Evolutionary conservation across 768 basidiomycete genomes (phyloP), one percentile per base, ranked within the genome.

Genomic region (Amanita exitialis): DNA sequence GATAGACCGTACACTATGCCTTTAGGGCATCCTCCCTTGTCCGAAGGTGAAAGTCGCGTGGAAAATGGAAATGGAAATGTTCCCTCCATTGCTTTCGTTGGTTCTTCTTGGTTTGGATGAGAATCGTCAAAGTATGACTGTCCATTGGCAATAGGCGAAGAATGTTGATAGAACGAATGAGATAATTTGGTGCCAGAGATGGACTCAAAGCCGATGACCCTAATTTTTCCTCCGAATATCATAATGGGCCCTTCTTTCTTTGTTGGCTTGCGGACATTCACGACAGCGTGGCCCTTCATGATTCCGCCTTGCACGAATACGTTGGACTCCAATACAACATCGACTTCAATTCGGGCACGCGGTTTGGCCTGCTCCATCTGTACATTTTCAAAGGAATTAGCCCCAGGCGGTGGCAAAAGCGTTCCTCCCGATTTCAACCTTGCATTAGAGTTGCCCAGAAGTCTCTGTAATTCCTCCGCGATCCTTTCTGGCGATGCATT

Each of bases 121-220:
- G 80, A 60, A 38, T 60, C 63, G 41, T 67, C 68, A 55, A 71
- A 70, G 44, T 66, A 68, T 38, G 71, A 72, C n/a, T 71, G 72
- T 30, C 78, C 70, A 16, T 68, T 66, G 4, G 78, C 69, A 12
- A 90, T 66, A 21, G 70, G 64, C 7, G 74, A 69, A 6, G 83
- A 80, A 61, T 77, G 78, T 57, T 91, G 89, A 62, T 87, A 94
- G 65, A 96, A 95, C 10, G 84, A 82, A 62, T 87, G 80, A 13
- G 83, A 72, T n/a, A 76, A 71, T 21, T 75, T 71, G 49, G 76
- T 69, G 42, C 74, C 69, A 0, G 76, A 69, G 38, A 80, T 73
- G 38, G 78, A 81, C 68, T 95, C 93, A 62, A 91, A 92, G 3
- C 93, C 91, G 47, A 94, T 75, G 18, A 93, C 72, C 52, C 90